Evolutionary conservation across 176 grass and related monocot species (phyloP).

Genomic region (Oryza nivara): DNA sequence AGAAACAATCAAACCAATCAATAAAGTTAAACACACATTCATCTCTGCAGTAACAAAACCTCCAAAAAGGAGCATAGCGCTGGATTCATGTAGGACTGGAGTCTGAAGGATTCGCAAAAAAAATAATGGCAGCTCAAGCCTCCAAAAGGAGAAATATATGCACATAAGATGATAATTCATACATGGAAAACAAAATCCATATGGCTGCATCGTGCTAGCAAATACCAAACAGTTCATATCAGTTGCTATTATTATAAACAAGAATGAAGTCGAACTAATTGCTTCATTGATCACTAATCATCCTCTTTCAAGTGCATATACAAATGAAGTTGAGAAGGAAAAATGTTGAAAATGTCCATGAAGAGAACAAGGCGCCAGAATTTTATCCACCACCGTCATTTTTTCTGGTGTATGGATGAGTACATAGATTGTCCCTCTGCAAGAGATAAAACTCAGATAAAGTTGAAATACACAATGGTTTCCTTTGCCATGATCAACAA

Average conservation of each 20-base stretch:
- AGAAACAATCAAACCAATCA: not conserved
- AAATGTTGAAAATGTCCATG: not conserved
- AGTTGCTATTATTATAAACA: slow-evolving; percentile 36
- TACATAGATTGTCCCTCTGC: not conserved
- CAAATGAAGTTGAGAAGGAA: not conserved
- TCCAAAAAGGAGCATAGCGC: not conserved
- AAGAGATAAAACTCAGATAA: slow-evolving; percentile 53
- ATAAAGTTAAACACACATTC: not conserved
- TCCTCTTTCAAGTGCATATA: slow-evolving; percentile 10
- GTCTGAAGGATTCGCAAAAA: not conserved
- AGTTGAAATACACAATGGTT: slow-evolving; percentile 67
- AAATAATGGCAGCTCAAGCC: not conserved
- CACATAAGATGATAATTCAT: not conserved
- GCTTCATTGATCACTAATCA: slow-evolving; percentile 11
- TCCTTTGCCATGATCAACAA: slow-evolving; percentile 87
- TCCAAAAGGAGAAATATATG: not conserved
- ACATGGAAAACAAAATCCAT: not conserved
- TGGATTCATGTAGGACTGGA: not conserved
- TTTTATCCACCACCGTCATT: slow-evolving; percentile 42
- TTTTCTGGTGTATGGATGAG: slow-evolving; percentile 18
- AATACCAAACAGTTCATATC: slow-evolving; percentile 18
- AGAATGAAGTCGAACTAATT: not conserved
- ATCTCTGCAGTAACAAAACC: not conserved
- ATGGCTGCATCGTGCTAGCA: not conserved
- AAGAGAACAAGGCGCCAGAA: not conserved